A percentile compares a stretch with the other conserved stretches of the same genome.
phyloP scores from a whole-genome alignment of 371 early-diverging fungal species.

The Nematocida parisii region DNA sequence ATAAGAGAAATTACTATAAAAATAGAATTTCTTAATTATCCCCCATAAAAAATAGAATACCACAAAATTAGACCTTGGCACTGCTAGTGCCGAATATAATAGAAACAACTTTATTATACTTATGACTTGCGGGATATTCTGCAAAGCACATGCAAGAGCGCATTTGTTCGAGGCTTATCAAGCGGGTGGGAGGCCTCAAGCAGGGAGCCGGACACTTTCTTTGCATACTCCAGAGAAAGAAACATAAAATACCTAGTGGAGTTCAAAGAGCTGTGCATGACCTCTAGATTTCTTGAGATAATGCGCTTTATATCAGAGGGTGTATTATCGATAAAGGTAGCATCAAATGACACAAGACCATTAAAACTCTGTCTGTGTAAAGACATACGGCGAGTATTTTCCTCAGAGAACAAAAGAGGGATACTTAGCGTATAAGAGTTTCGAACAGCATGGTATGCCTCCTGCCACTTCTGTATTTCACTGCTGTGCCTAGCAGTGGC shows the following conservation, averaged over 20 bases:
- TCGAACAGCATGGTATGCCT: neutral
- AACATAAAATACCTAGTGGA: slow-evolving; percentile 50
- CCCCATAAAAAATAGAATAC: too few species aligned
- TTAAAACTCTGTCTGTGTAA: neutral
- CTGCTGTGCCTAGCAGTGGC: neutral
- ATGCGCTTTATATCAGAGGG: slow-evolving; percentile 5
- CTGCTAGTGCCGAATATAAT: neutral
- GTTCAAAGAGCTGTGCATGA: slow-evolving; percentile 30
- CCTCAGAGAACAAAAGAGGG: slow-evolving; percentile 19
- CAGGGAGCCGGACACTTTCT: slow-evolving; percentile 41
- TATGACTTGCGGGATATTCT: slow-evolving; percentile 10
- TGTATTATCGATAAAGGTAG: slow-evolving; percentile 4
- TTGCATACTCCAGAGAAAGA: slow-evolving; percentile 47
- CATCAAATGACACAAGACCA: slow-evolving; percentile 48
- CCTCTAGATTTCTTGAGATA: slow-evolving; percentile 19
- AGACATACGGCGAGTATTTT: slow-evolving; percentile 11
- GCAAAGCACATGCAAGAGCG: slow-evolving; percentile 52
- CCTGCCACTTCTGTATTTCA: slow-evolving; percentile 57
- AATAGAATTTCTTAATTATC: too few species aligned
- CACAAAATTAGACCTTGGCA: too few species aligned
- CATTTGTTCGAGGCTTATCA: slow-evolving; percentile 43
- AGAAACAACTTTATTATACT: slow-evolving; percentile 36
- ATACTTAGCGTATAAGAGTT: slow-evolving; percentile 4
- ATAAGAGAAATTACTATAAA: too few species aligned
- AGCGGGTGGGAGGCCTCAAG: slow-evolving; percentile 39